A percentile compares a stretch with the other conserved stretches of the same genome.
Evolutionary conservation across 129 eudicot species (phyloP).

Genomic region (Lactuca saligna): DNA sequence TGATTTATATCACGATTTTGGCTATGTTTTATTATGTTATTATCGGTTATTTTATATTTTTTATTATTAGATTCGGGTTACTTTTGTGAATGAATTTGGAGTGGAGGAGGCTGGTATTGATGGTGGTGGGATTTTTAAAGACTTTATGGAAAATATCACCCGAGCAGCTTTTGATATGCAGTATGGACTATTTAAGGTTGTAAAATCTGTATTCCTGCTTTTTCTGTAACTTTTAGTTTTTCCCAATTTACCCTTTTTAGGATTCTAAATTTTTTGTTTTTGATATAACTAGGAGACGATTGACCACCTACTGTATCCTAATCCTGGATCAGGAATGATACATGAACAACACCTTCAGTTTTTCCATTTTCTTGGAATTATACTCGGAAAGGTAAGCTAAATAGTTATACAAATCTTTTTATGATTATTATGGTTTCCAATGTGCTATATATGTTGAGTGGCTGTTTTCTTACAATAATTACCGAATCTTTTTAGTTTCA

Average conservation of each 20-base stretch:
- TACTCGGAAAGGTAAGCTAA: constrained; percentile 80
- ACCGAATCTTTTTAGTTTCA: neutral
- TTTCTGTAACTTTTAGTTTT: neutral
- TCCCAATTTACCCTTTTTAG: neutral
- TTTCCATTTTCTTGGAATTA: constrained; percentile 87
- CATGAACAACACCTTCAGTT: constrained; percentile 94
- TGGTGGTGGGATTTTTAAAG: constrained; percentile 98
- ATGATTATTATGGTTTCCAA: too few relatives aligned
- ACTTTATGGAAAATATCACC: constrained; percentile 94
- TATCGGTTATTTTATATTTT: constrained; percentile 6
- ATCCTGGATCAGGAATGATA: constrained; percentile 92
- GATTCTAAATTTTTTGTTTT: constrained; percentile 7
- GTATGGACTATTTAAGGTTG: constrained; percentile 94
- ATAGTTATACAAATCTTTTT: too few relatives aligned
- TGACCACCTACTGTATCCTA: constrained; percentile 94
- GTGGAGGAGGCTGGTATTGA: constrained; percentile 99
- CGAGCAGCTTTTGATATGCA: constrained; percentile 95
- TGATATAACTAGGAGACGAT: constrained; percentile 66
- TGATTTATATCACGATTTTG: neutral
- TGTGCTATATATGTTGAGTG: neutral
- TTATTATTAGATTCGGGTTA: constrained; percentile 74
- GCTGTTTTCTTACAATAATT: neutral
- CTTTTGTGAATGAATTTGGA: constrained; percentile 89
- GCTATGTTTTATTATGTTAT: neutral
- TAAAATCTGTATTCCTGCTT: constrained; percentile 8